These are phyloP conservation scores for Teratosphaeria pseudoeucalypti DNA, from an alignment of 2,329 filamentous ascomycete species.

Conservation along the genomic window DNA sequence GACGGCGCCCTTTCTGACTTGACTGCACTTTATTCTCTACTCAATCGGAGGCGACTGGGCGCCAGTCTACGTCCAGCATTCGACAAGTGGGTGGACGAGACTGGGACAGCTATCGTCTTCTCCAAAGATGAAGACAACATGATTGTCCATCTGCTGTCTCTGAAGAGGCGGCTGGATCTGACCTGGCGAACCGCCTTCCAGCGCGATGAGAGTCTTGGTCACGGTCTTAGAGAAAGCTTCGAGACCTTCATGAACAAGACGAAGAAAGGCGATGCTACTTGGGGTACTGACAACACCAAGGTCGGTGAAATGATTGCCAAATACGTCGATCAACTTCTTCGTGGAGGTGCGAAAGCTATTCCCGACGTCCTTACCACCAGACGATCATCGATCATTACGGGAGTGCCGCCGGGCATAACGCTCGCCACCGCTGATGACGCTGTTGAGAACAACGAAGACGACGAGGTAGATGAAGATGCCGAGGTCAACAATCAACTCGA, in stretches of 20 bases:
- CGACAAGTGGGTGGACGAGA: slow-evolving; percentile 63
- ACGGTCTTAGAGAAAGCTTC: slow-evolving; percentile 75
- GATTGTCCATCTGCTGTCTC: slow-evolving; percentile 69
- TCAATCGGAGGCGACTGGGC: slow-evolving; percentile 62
- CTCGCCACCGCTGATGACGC: slow-evolving; percentile 46
- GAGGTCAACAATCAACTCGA: slow-evolving; percentile 89
- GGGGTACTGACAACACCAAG: slow-evolving; percentile 78
- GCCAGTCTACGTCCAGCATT: slow-evolving; percentile 62
- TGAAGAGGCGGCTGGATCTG: slow-evolving; percentile 69
- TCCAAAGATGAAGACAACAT: slow-evolving; percentile 71
- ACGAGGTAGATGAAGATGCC: slow-evolving; percentile 75
- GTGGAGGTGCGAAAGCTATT: slow-evolving; percentile 76
- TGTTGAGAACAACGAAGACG: slow-evolving; percentile 48
- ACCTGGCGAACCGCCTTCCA: slow-evolving; percentile 69
- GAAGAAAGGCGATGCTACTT: slow-evolving; percentile 59
- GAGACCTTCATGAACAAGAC: slow-evolving; percentile 84
- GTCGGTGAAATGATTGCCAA: slow-evolving; percentile 98
- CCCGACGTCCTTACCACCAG: slow-evolving; percentile 52
- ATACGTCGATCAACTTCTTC: slow-evolving; percentile 80
- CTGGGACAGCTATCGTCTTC: slow-evolving; percentile 68
- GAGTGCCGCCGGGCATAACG: slow-evolving; percentile 9
- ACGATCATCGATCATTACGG: slow-evolving; percentile 31
- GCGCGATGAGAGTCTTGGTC: slow-evolving; percentile 64
- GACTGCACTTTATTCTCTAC: slow-evolving; percentile 64
- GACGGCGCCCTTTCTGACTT: slow-evolving; percentile 60